These are phyloP conservation scores for Fragilariopsis cylindrus DNA, from an alignment of 108 stramenopile genomes.

Conservation along the genomic window DNA sequence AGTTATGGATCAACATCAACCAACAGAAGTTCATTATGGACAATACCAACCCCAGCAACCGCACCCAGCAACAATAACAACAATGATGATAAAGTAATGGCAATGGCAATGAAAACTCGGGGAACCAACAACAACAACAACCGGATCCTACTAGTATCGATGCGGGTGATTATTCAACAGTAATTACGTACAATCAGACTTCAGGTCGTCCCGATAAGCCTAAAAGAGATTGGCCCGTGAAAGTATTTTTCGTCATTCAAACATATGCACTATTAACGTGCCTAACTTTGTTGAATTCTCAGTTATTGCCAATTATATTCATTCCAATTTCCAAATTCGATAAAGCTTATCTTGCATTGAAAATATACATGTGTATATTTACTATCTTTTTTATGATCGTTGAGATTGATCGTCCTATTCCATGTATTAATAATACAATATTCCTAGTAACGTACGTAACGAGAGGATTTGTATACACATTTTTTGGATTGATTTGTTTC, in stretches of 20 bases:
- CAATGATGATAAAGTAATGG: neutral
- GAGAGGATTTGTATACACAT: constrained; percentile 80
- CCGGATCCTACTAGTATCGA: neutral
- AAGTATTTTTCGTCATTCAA: constrained; percentile 38
- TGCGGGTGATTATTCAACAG: too few relatives aligned
- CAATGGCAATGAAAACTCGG: neutral
- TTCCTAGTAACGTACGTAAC: constrained; percentile 47
- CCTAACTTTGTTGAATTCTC: constrained; percentile 40
- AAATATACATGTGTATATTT: constrained; percentile 67
- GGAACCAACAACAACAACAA: neutral
- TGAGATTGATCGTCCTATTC: constrained; percentile 46
- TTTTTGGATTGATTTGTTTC: constrained; percentile 70
- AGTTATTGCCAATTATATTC: constrained; percentile 41
- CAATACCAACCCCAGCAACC: neutral
- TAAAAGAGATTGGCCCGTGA: constrained; percentile 27
- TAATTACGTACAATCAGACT: neutral
- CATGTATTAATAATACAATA: constrained; percentile 30
- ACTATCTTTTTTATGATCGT: constrained; percentile 59
- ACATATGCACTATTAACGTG: constrained; percentile 25
- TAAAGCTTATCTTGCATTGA: constrained; percentile 32
- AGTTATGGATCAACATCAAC: constrained; percentile 2
- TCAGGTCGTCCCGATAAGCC: constrained; percentile 30
- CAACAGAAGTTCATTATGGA: neutral
- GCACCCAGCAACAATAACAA: neutral
- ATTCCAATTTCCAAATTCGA: constrained; percentile 22